Evolutionary conservation across 768 basidiomycete species (phyloP).

Genomic region (Trichaptum fuscoviolaceum): DNA sequence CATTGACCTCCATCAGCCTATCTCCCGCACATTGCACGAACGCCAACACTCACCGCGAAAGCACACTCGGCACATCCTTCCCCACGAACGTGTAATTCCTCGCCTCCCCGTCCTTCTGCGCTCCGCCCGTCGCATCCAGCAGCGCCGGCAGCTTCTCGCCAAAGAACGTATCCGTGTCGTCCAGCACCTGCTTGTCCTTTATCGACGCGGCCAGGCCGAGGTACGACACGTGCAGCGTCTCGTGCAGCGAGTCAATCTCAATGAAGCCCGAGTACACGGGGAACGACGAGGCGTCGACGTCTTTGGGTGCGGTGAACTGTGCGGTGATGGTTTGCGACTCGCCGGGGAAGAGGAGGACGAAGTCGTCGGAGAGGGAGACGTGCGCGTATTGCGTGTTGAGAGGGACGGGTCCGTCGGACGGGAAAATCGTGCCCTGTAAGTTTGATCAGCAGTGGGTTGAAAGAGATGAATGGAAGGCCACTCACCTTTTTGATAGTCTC

Average conservation of each 20-base stretch:
- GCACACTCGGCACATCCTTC: conserved; percentile 35
- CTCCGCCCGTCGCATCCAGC: conserved; percentile 34
- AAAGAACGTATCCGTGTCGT: conserved; percentile 43
- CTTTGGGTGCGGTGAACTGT: conserved; percentile 40
- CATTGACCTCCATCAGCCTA: too few species aligned
- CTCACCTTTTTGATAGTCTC: conserved; percentile 38
- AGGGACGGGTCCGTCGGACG: conserved; percentile 45
- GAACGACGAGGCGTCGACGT: conserved; percentile 36
- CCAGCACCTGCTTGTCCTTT: conserved; percentile 45
- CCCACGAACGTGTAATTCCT: conserved; percentile 43
- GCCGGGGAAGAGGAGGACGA: conserved; percentile 42
- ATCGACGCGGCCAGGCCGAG: conserved; percentile 38
- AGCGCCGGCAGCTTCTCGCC: conserved; percentile 38
- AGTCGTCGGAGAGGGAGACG: conserved; percentile 21
- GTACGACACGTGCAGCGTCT: conserved; percentile 40
- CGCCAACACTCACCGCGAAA: conserved; percentile 34
- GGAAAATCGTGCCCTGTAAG: conserved; percentile 34
- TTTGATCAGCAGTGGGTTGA: background rate
- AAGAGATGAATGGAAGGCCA: conserved; percentile 11
- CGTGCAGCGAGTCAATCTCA: conserved; percentile 26
- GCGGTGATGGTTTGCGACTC: conserved; percentile 36
- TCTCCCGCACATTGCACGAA: too few species aligned
- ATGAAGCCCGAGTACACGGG: conserved; percentile 62
- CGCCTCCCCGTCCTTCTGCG: conserved; percentile 33
- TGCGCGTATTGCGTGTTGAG: conserved; percentile 39